Conservation (phyloP, 2,329 filamentous ascomycete genomes). For the Aspergillus versicolor region DNA sequence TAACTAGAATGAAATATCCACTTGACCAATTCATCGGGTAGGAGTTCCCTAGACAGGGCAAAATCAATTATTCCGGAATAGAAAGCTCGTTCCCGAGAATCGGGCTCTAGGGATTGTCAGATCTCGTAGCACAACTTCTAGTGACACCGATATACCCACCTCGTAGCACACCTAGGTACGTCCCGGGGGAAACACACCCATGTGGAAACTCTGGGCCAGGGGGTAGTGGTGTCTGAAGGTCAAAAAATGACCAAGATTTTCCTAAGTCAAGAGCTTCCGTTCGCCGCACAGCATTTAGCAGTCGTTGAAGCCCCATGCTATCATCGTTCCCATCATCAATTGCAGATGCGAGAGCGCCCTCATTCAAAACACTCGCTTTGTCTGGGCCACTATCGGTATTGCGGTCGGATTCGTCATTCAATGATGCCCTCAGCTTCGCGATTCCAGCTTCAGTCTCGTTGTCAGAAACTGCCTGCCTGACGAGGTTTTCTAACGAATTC, state of each 20-base stretch:
- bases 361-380: slow-evolving; percentile 28
- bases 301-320: slow-evolving; percentile 44
- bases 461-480: slow-evolving; percentile 60
- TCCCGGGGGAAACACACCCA: slow-evolving; percentile 28
- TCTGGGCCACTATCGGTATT: not conserved
- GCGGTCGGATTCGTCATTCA: not conserved
- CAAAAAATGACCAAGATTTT: slow-evolving; percentile 61
- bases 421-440: slow-evolving; percentile 35
- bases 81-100: slow-evolving; percentile 58
- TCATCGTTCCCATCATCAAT: slow-evolving; percentile 48
- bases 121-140: not conserved
- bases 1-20: slow-evolving; percentile 57
- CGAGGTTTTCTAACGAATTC: slow-evolving; percentile 63
- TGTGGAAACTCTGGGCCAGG: slow-evolving; percentile 35
- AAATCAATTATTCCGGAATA: slow-evolving; percentile 62
- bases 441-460: slow-evolving; percentile 58
- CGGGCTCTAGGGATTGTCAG: slow-evolving; percentile 41
- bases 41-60: slow-evolving; percentile 45
- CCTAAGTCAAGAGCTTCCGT: slow-evolving; percentile 59
- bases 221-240: slow-evolving; percentile 24
- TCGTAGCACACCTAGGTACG: slow-evolving; percentile 33
- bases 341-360: slow-evolving; percentile 44
- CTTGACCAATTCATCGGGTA: slow-evolving; percentile 64
- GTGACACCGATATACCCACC: slow-evolving; percentile 24
- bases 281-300: slow-evolving; percentile 58